Evolutionary conservation across 257 asterid species (phyloP), one percentile per base, ranked within the genome.

Genomic region (Scutellaria minor): DNA sequence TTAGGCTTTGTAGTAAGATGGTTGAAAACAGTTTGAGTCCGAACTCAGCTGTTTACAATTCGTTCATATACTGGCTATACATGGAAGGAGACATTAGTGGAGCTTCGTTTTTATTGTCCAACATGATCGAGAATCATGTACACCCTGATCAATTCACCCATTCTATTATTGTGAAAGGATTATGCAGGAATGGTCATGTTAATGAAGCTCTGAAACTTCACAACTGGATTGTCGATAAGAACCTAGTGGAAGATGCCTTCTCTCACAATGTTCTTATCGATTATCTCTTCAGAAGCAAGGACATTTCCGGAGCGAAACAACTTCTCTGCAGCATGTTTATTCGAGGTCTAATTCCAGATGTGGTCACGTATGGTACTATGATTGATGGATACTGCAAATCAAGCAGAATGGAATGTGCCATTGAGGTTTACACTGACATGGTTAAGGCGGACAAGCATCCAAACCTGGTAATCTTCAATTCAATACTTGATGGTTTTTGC

Each of bases 401-500:
- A 18, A 80, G 90, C 5, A 48, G 81, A 60, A 48, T 67, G 18
- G 80, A 64, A 66, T 77, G 41, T 40, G 96, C 96, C 13, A 44
- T 85, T 15, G 46, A 72, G 76, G 74, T 78, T 47, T 90, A 88
- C 64, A 59, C 53, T 5, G 89, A 84, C 77, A 85, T 90, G 92
- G 57, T 84, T 57, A 80, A 77, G 75, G 55, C 58, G 47, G 74
- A 65, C 60, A 85, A 82, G 79, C 64, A 68, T 66, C 89, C 98
- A 14, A 87, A 86, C 78, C 24, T 90, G 82, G 91, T 87, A 40
- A 75, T 92, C 45, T 76, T 82, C 72, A 92, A 88, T 64, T 81
- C 96, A n/a, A 48, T 92, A 68, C 44, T 92, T 64, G 74, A 86
- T 76, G 90, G 95, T 65, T 83, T 88, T 20, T 88, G 93, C 87